These are phyloP conservation scores for Daphne laureola DNA, from an alignment of 441 rosid genomes.

Conservation along the genomic window DNA sequence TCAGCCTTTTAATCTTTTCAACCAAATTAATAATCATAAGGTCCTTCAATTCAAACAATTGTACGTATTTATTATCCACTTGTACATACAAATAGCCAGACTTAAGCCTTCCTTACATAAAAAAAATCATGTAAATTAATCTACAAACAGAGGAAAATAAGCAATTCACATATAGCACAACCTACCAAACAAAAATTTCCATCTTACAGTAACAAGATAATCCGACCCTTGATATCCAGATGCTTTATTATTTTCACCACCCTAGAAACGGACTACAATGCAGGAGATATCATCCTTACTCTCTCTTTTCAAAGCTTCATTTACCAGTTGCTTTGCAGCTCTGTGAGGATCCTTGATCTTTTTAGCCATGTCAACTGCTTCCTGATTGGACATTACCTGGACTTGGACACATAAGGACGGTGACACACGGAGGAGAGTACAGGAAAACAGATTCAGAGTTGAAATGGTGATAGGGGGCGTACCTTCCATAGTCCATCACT, in stretches of 20 bases:
- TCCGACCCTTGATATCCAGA: constrained; percentile 1
- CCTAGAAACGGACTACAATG: constrained; percentile 41
- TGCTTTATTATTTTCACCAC: constrained; percentile 2
- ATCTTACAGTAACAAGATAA: no score
- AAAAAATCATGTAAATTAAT: no score
- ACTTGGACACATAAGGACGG: background rate
- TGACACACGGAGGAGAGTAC: background rate
- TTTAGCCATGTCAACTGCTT: constrained; percentile 41
- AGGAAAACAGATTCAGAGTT: background rate
- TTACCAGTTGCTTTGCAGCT: constrained; percentile 35
- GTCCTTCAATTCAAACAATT: no score
- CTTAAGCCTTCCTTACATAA: no score
- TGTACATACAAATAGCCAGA: no score
- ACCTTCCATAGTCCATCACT: constrained; percentile 83
- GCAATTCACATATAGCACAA: no score
- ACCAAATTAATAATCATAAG: no score
- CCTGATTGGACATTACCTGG: constrained; percentile 50
- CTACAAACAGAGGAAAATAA: no score
- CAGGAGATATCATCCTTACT: constrained; percentile 61
- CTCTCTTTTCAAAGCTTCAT: constrained; percentile 34
- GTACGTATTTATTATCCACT: no score
- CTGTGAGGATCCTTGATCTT: constrained; percentile 36
- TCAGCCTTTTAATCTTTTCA: no score
- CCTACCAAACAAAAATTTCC: no score
- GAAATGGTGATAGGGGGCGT: constrained; percentile 4